Evolutionary conservation across 2,329 filamentous ascomycete genomes (phyloP).

Genomic region (Plenodomus biglobosus): DNA sequence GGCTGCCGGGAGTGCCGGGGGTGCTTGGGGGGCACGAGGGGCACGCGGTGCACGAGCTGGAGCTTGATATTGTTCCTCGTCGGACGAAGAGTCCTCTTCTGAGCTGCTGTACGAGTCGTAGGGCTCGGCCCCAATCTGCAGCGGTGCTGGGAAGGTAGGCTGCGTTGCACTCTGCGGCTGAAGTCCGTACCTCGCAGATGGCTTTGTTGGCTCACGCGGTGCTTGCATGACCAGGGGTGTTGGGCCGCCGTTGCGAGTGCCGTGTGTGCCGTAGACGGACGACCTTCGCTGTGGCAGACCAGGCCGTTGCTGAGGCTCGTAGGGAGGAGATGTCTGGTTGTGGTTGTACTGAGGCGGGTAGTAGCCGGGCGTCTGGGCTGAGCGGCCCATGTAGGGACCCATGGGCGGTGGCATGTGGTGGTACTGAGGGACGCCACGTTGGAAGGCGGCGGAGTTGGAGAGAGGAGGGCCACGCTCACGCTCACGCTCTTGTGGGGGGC

Average conservation of each 20-base stretch:
- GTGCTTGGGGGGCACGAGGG: slow-evolving; percentile 7
- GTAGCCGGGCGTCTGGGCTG: slow-evolving; percentile 16
- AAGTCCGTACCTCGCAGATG: slow-evolving; percentile 33
- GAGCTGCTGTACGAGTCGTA: slow-evolving; percentile 16
- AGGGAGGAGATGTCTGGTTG: slow-evolving; percentile 23
- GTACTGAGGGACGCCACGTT: slow-evolving; percentile 20
- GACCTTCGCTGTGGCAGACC: slow-evolving; percentile 22
- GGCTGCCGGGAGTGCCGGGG: too few relatives aligned
- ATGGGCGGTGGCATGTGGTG: slow-evolving; percentile 21
- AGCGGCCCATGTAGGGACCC: slow-evolving; percentile 17
- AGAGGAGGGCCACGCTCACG: slow-evolving; percentile 39
- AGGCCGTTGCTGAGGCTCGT: slow-evolving; percentile 25
- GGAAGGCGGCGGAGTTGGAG: slow-evolving; percentile 31
- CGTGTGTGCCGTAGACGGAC: slow-evolving; percentile 23
- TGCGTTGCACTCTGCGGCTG: slow-evolving; percentile 15
- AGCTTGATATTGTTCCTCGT: slow-evolving; percentile 19
- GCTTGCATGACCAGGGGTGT: slow-evolving; percentile 28
- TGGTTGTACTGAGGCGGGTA: slow-evolving; percentile 7
- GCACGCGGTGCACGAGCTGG: slow-evolving; percentile 7
- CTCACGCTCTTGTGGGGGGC: slow-evolving; percentile 30
- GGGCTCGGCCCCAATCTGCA: slow-evolving; percentile 17
- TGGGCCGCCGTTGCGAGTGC: slow-evolving; percentile 15
- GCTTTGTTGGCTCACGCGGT: slow-evolving; percentile 20
- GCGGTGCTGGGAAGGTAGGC: slow-evolving; percentile 2
- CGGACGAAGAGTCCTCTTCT: slow-evolving; percentile 16